These are phyloP conservation scores for Tilletia indica DNA, from an alignment of 1,284 basidiomycete genomes.

Conservation along the genomic window DNA sequence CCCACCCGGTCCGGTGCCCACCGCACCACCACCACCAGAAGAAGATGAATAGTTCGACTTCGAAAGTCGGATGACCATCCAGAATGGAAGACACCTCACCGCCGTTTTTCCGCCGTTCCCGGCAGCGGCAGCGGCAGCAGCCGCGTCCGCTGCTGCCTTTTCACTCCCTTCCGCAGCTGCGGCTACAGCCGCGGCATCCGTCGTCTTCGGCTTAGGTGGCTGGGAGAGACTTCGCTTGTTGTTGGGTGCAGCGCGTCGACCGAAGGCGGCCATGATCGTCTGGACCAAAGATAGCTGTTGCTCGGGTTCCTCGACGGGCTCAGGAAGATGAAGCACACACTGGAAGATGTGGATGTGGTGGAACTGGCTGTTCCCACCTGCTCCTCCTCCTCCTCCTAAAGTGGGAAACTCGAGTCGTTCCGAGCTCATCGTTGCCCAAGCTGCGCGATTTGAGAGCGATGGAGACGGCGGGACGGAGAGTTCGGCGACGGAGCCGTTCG, in stretches of 20 bases:
- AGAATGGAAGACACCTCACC: constrained; percentile 42
- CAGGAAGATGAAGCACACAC: constrained; percentile 46
- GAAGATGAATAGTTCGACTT: constrained; percentile 10
- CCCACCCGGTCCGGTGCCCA: neutral
- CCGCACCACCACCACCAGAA: neutral
- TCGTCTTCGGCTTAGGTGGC: constrained; percentile 30
- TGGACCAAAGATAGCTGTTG: constrained; percentile 37
- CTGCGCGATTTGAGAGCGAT: constrained; percentile 32
- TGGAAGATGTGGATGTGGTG: constrained; percentile 48
- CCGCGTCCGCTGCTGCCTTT: constrained; percentile 25
- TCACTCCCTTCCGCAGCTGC: constrained; percentile 10
- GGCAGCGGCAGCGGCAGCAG: constrained; percentile 30
- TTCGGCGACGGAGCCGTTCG: constrained; percentile 19
- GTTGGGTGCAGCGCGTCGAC: constrained; percentile 30
- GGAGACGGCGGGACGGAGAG: constrained; percentile 16
- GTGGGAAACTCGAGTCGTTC: constrained; percentile 19
- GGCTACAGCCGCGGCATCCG: constrained; percentile 15
- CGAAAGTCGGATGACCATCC: constrained; percentile 44
- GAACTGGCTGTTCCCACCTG: constrained; percentile 28
- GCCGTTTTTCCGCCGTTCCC: constrained; percentile 26
- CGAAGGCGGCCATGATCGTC: constrained; percentile 49
- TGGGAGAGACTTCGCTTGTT: constrained; percentile 34
- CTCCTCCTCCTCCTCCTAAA: constrained; percentile 27
- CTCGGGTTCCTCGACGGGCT: constrained; percentile 28
- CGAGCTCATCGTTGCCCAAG: constrained; percentile 30